phyloP scores from a whole-genome alignment of 768 basidiomycete species.

The Mrakia gelida region DNA sequence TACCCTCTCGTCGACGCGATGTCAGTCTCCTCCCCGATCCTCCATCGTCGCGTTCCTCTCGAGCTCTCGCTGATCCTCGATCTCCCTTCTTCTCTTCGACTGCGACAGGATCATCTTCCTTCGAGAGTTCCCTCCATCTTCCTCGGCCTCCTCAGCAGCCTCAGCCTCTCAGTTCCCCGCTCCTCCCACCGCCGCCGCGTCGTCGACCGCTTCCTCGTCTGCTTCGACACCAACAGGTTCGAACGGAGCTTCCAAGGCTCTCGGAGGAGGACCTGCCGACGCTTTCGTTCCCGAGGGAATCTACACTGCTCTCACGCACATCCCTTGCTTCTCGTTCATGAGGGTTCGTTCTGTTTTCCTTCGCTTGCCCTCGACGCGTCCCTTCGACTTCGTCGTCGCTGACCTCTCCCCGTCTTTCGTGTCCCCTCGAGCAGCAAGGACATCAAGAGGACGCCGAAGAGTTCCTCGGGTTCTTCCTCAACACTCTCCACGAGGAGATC shows the following conservation, averaged over 20 bases:
- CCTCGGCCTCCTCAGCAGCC: background rate
- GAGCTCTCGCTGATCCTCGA: background rate
- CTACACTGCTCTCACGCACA: constrained; percentile 89
- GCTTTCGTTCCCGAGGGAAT: constrained; percentile 80
- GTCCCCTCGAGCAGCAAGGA: constrained; percentile 54
- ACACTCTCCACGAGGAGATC: constrained; percentile 89
- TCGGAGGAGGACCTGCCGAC: constrained; percentile 42
- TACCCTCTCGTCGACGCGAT: constrained; percentile 49
- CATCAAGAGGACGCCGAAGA: constrained; percentile 99
- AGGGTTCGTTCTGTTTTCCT: constrained; percentile 40
- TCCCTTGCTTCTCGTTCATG: constrained; percentile 91
- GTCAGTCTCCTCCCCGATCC: constrained; percentile 39
- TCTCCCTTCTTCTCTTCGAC: background rate
- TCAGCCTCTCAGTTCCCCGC: constrained; percentile 27
- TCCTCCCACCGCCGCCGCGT: constrained; percentile 20
- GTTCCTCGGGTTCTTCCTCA: constrained; percentile 94
- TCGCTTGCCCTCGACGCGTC: background rate
- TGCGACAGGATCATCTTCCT: constrained; percentile 55
- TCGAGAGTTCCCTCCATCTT: constrained; percentile 58
- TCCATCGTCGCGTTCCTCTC: background rate
- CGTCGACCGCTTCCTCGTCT: constrained; percentile 6
- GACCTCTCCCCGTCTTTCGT: background rate
- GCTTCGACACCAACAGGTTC: constrained; percentile 48
- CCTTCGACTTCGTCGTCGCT: background rate
- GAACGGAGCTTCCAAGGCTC: constrained; percentile 37